Evolutionary conservation across 805 yeast species (phyloP).

Genomic region (Isabelozyma pseudorhagii): DNA sequence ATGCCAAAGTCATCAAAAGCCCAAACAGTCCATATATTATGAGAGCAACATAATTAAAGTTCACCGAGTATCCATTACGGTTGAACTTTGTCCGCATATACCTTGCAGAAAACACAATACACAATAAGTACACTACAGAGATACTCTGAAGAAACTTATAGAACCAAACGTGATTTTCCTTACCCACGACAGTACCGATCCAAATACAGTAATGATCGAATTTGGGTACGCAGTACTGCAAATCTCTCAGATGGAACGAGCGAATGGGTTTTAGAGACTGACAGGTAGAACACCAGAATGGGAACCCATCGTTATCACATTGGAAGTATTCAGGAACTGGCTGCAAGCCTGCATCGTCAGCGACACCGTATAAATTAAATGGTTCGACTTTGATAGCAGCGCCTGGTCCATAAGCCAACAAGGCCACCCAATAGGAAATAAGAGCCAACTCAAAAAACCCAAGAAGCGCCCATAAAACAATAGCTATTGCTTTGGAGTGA

Average conservation of each 20-base stretch:
- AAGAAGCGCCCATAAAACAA: conserved; percentile 32
- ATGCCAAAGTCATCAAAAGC: conserved; percentile 41
- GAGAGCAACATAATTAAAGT: conserved; percentile 50
- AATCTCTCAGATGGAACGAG: conserved; percentile 63
- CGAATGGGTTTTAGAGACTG: conserved; percentile 63
- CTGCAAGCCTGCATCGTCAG: conserved; percentile 13
- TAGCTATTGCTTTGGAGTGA: conserved; percentile 29
- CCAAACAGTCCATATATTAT: conserved; percentile 45
- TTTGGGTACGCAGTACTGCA: conserved; percentile 58
- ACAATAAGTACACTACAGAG: conserved; percentile 29
- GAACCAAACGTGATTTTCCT: conserved; percentile 59
- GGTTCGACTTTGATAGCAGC: conserved; percentile 33
- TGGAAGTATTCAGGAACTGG: conserved; percentile 57
- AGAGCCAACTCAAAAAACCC: conserved; percentile 17
- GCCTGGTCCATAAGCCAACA: conserved; percentile 61
- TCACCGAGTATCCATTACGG: conserved; percentile 21
- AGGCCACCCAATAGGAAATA: conserved; percentile 41
- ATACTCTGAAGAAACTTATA: conserved; percentile 46
- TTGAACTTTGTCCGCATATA: conserved; percentile 20
- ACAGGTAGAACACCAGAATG: conserved; percentile 72
- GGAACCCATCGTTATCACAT: conserved; percentile 73
- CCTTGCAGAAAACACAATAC: conserved; percentile 18
- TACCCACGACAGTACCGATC: conserved; percentile 73
- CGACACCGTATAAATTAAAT: conserved; percentile 21
- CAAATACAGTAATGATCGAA: conserved; percentile 86